Evolutionary conservation across 257 asterid species (phyloP), one percentile per base, ranked within the genome.

Genomic region (Coffea canephora): DNA sequence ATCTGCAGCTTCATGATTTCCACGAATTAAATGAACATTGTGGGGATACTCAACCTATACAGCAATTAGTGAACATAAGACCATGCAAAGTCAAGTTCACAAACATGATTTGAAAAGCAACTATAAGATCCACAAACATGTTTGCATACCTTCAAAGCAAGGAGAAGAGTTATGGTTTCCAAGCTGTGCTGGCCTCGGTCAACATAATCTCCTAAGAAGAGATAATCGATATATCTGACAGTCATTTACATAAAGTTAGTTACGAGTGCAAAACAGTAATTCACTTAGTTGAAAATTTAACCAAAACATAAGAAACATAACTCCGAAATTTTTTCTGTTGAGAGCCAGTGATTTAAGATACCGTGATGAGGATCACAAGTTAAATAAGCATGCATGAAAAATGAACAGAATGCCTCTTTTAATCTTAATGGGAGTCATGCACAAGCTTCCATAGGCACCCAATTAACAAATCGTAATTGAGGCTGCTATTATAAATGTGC

Each of bases 1-100:
- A 91, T 95, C 99, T 64, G 99, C 97, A 84, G 99, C 99, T 91
- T 95, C 99, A 87, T 95, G 99, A 87, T 95, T 95, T 61, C 99
- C 99, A 79, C 98, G 98, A 83, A 96, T 96, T 77, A 96, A 86
- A 85, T 96, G 99, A 78, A 96, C 84, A 89, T 92, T 97, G 82
- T 82, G 87, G 69, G 97, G 89, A 89, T 94, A 88, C 86, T 96
- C 98, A 77, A 89, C 98, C 99, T 96, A 86, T 83, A 85, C 45
- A 84, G 73, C 27, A 57, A 34, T 69, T 76, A 78, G 69, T 52
- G 82, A 65, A 79, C 61, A 79, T 3, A 76, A 64, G 73, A 74
- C 54, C 65, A 78, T 39, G 75, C 64, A 77, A 79, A 41, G 82
- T 83, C 61, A 86, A 43, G 43, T 64, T 65, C 57, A 64, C 75